phyloP scores from a whole-genome alignment of 2,329 filamentous ascomycete genomes.

The Periconia sp. region DNA sequence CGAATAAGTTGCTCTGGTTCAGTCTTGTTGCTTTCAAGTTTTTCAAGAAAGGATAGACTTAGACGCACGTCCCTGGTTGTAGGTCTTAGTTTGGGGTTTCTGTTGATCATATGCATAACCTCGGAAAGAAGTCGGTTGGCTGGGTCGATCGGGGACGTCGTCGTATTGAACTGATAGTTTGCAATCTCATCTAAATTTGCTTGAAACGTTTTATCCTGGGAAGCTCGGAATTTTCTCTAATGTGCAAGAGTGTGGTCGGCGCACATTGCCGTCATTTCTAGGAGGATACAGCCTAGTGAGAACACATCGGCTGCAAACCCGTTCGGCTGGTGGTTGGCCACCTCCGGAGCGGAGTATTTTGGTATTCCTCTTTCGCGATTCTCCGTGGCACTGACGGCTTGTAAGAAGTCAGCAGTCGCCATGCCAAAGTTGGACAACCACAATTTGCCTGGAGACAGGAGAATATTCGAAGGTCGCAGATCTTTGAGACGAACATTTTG shows the following conservation, averaged over 20 bases:
- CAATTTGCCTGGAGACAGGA: conserved; percentile 17
- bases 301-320: conserved; percentile 28
- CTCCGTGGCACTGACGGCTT: conserved; percentile 22
- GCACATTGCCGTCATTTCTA: conserved; percentile 16
- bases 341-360: conserved; percentile 31
- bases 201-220: conserved; percentile 9
- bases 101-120: conserved; percentile 1
- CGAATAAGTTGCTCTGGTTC: background rate
- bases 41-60: conserved; percentile 1
- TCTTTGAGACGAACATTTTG: conserved; percentile 30
- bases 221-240: background rate
- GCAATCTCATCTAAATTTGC: conserved; percentile 4
- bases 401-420: conserved; percentile 25
- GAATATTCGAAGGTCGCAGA: conserved; percentile 27
- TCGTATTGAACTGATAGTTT: too few relatives aligned
- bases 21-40: too few relatives aligned
- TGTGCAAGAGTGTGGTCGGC: background rate
- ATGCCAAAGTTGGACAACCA: conserved; percentile 32
- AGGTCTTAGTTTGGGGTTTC: conserved; percentile 1
- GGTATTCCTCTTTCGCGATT: conserved; percentile 24
- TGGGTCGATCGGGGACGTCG: too few relatives aligned
- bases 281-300: conserved; percentile 25
- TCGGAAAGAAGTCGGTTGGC: too few relatives aligned
- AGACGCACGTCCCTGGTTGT: background rate
- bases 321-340: conserved; percentile 15